phyloP scores from a whole-genome alignment of 139 green algal species.

The Auxenochlorella pyrenoidosa region DNA sequence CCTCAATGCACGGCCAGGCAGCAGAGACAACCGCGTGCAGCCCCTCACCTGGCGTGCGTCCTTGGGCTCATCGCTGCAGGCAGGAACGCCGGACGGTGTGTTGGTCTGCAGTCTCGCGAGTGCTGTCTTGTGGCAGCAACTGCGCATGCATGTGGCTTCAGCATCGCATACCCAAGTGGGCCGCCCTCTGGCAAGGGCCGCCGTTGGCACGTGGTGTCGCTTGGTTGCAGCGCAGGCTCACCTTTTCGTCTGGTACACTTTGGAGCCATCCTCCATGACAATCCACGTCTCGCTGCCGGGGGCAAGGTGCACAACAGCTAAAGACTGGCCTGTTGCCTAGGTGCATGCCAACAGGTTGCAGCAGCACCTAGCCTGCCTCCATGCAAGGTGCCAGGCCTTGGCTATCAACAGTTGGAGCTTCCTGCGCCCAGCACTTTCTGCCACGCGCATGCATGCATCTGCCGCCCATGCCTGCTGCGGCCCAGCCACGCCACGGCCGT shows the following conservation, averaged over 20 bases:
- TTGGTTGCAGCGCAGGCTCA: not conserved
- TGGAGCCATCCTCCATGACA: conserved; percentile 12
- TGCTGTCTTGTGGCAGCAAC: too few species aligned
- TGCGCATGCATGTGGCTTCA: too few species aligned
- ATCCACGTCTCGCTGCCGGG: conserved; percentile 34
- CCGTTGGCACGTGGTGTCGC: not conserved
- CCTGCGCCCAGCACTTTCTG: too few species aligned
- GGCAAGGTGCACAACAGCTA: not conserved
- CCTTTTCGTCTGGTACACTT: not conserved
- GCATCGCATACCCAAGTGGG: not conserved
- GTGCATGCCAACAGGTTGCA: not conserved
- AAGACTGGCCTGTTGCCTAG: not conserved
- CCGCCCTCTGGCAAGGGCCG: not conserved
- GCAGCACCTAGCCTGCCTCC: not conserved
- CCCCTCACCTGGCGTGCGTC: not conserved
- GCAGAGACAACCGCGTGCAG: not conserved
- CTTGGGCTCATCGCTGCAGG: not conserved
- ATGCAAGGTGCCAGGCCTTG: too few species aligned
- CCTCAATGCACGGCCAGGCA: too few species aligned
- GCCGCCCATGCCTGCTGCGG: too few species aligned
- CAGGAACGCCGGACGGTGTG: not conserved
- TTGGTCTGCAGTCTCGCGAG: too few species aligned
- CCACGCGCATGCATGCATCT: too few species aligned
- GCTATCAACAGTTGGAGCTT: too few species aligned
- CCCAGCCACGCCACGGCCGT: too few species aligned